phyloP scores from a whole-genome alignment of 768 basidiomycete genomes.

The Dioszegia hungarica region DNA sequence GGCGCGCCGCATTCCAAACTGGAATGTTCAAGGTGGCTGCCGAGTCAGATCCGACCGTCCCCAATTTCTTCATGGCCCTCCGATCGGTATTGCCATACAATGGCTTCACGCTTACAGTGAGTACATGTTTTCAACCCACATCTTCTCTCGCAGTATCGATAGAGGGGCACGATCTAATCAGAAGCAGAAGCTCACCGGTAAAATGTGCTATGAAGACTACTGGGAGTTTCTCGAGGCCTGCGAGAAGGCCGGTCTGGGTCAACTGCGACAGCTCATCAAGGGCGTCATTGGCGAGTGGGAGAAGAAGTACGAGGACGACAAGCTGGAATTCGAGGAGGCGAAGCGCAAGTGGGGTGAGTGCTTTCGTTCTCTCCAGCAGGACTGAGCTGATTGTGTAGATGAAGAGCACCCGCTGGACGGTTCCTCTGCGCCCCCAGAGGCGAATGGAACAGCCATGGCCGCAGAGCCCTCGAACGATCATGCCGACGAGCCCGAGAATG shows the following conservation, averaged over 20 bases:
- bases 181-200: conserved; percentile 83
- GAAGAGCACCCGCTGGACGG: conserved; percentile 9
- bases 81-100: conserved; percentile 84
- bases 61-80: conserved; percentile 79
- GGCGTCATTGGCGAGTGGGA: conserved; percentile 65
- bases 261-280: conserved; percentile 61
- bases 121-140: too few relatives aligned
- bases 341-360: conserved; percentile 39
- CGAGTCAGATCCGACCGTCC: conserved; percentile 65
- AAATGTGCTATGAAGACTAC: conserved; percentile 76
- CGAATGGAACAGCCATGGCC: background rate
- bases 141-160: too few relatives aligned
- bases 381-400: background rate
- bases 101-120: conserved; percentile 71
- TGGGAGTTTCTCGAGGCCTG: conserved; percentile 61
- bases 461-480: background rate
- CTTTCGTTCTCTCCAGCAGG: too few relatives aligned
- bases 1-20: conserved; percentile 70
- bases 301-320: conserved; percentile 69
- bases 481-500: conserved; percentile 10
- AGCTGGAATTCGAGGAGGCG: conserved; percentile 62
- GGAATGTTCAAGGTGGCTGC: conserved; percentile 60
- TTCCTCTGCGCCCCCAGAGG: too few relatives aligned
- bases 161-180: background rate
- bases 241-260: conserved; percentile 64